phyloP scores from a whole-genome alignment of 164 flowering plant species.

The Dillenia suffruticosa region DNA sequence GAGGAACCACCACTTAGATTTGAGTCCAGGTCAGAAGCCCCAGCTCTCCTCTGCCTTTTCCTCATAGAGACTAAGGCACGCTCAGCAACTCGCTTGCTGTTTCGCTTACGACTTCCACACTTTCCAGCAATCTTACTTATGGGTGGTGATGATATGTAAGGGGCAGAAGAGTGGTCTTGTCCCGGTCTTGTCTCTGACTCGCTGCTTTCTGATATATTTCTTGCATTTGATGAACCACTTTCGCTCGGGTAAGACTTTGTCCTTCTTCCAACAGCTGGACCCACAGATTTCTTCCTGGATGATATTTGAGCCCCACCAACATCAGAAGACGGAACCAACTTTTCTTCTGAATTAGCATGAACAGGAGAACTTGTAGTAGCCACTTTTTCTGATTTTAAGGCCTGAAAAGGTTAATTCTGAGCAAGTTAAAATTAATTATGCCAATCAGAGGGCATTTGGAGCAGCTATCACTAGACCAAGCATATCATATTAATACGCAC shows the following conservation, averaged over 20 bases:
- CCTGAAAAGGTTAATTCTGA: conserved; percentile 29
- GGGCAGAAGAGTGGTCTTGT: conserved; percentile 31
- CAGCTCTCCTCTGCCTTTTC: conserved; percentile 72
- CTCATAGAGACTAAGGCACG: conserved; percentile 53
- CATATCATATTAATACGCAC: conserved; percentile 29
- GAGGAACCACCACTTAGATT: conserved; percentile 42
- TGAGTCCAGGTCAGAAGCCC: conserved; percentile 68
- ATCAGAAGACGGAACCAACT: conserved; percentile 37
- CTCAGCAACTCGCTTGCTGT: conserved; percentile 78
- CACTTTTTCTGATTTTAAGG: conserved; percentile 40
- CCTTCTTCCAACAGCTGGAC: conserved; percentile 34
- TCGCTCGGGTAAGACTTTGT: conserved; percentile 68
- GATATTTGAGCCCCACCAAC: conserved; percentile 31
- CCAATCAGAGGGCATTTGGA: neutral
- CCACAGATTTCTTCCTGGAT: conserved; percentile 39
- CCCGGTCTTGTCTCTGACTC: conserved; percentile 59
- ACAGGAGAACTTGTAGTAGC: conserved; percentile 28
- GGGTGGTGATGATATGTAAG: conserved; percentile 32
- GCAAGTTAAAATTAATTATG: neutral
- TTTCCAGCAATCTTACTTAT: conserved; percentile 44
- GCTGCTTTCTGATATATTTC: conserved; percentile 63
- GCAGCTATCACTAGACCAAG: neutral
- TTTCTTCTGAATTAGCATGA: conserved; percentile 37
- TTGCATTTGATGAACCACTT: conserved; percentile 80
- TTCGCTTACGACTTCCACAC: conserved; percentile 47